Evolutionary conservation across 306 rosid species (phyloP).

Genomic region (Gastrolobium villosum): DNA sequence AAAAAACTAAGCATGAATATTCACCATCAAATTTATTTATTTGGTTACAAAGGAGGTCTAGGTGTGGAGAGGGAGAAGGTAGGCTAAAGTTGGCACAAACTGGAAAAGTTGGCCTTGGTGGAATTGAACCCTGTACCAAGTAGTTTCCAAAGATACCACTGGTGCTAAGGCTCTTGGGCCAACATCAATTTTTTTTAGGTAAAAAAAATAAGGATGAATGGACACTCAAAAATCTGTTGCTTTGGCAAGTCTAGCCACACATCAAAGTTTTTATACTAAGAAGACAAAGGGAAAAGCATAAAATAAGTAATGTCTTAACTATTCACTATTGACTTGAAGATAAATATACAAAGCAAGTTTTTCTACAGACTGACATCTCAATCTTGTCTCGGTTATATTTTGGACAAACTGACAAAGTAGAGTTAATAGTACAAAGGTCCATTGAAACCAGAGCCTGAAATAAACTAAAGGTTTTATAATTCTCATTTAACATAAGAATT

Average conservation of each 20-base stretch:
- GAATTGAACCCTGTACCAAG: background rate
- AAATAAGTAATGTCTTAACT: too few species aligned
- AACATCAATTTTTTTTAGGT: background rate
- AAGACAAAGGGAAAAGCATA: too few species aligned
- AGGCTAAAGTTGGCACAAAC: background rate
- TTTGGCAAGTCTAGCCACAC: background rate
- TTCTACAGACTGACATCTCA: background rate
- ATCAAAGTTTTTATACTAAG: background rate
- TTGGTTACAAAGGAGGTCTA: background rate
- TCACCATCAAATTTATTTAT: slow-evolving; percentile 1
- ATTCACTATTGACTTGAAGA: too few species aligned
- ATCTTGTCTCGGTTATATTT: background rate
- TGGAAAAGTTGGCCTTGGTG: background rate
- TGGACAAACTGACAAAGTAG: background rate
- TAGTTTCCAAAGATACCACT: background rate
- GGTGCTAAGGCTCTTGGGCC: background rate
- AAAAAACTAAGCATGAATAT: slow-evolving; percentile 1
- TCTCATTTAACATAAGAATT: too few species aligned
- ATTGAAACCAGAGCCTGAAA: background rate
- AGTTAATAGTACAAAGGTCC: background rate
- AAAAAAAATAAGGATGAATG: background rate
- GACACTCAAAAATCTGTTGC: background rate
- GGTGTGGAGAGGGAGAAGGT: background rate
- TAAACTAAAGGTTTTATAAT: too few species aligned
- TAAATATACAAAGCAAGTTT: too few species aligned